Percentiles rank a stretch among this genome's conserved stretches.
Conservation (phyloP, 2,329 filamentous ascomycete species). For the Pestalotiopsis sp. region DNA sequence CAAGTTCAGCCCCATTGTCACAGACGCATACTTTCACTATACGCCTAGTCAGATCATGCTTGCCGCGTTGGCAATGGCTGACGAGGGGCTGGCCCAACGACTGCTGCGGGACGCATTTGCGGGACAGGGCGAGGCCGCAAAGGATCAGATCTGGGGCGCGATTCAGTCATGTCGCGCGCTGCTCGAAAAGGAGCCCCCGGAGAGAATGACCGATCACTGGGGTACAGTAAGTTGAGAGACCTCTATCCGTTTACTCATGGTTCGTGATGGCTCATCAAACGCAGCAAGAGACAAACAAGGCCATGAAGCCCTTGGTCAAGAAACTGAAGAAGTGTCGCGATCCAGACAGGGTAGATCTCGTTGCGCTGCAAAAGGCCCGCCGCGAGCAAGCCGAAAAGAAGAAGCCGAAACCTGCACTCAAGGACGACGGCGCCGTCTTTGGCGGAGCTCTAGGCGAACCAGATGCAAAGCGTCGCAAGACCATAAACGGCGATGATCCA, state of each 20-base stretch:
- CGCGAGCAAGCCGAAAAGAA: conserved; percentile 50
- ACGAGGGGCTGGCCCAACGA: conserved; percentile 61
- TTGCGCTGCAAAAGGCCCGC: conserved; percentile 67
- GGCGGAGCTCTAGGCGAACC: conserved; percentile 36
- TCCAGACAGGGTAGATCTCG: conserved; percentile 72
- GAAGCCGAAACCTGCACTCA: conserved; percentile 37
- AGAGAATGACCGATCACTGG: conserved; percentile 50
- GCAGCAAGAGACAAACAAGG: conserved; percentile 47
- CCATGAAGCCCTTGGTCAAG: conserved; percentile 62
- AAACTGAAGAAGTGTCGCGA: conserved; percentile 77
- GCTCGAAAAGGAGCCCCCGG: conserved; percentile 59
- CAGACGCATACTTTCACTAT: conserved; percentile 96
- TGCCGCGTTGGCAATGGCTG: conserved; percentile 75
- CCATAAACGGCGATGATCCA: conserved; percentile 5
- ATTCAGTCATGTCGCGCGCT: conserved; percentile 56
- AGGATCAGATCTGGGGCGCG: conserved; percentile 51
- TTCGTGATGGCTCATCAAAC: conserved; percentile 3
- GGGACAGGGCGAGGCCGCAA: conserved; percentile 25
- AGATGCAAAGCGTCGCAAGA: conserved; percentile 42
- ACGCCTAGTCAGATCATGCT: conserved; percentile 94
- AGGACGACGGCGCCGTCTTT: conserved; percentile 51
- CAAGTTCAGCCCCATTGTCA: conserved; percentile 80
- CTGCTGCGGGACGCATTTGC: conserved; percentile 46
- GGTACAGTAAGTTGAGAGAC: conserved; percentile 35
- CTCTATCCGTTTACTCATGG: not conserved